Conservation (phyloP, 306 rosid genomes). For the Acacia melanoxylon region DNA sequence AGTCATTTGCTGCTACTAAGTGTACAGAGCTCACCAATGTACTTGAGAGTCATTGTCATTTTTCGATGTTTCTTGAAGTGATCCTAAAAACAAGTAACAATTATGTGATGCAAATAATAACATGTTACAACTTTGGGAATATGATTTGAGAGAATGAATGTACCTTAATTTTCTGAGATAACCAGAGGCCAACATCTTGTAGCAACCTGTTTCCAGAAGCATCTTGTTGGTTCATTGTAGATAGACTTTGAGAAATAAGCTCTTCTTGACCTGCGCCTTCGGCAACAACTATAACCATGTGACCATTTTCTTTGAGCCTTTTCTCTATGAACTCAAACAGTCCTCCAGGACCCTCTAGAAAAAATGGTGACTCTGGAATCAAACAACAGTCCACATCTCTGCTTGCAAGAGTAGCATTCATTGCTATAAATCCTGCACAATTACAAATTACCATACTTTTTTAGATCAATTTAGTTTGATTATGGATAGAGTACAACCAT, state of each 20-base stretch:
- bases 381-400: conserved; percentile 66
- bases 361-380: conserved; percentile 66
- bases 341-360: conserved; percentile 57
- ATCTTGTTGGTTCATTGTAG: conserved; percentile 35
- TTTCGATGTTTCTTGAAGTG: conserved; percentile 43
- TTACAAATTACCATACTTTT: not conserved
- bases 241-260: conserved; percentile 37
- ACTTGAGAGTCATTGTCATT: conserved; percentile 51
- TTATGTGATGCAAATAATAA: not conserved
- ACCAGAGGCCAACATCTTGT: conserved; percentile 55
- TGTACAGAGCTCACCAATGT: conserved; percentile 42
- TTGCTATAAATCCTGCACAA: conserved; percentile 58
- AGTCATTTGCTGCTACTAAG: not conserved
- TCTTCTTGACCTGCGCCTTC: conserved; percentile 65
- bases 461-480: too few relatives aligned
- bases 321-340: conserved; percentile 48
- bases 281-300: conserved; percentile 63
- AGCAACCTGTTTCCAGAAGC: conserved; percentile 54
- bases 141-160: not conserved
- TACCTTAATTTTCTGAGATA: conserved; percentile 56
- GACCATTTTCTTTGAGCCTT: conserved; percentile 52
- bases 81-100: conserved; percentile 32
- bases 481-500: too few relatives aligned
- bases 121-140: not conserved
- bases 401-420: conserved; percentile 62